These are phyloP conservation scores for Akanthomyces lecanii DNA, from an alignment of 2,329 filamentous ascomycete species.

Conservation along the genomic window DNA sequence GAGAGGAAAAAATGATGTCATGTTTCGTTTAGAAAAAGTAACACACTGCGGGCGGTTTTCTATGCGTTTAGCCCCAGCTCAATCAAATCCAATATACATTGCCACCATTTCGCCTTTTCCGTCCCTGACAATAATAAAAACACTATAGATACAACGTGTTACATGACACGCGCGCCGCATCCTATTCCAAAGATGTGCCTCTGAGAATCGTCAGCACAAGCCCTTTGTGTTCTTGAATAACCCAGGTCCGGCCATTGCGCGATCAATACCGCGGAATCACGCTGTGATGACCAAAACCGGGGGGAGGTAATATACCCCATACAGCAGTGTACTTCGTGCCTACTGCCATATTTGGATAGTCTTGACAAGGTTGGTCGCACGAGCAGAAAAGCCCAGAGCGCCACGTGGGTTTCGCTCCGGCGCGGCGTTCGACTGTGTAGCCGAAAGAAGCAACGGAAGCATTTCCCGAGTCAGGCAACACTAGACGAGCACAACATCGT, in stretches of 20 bases:
- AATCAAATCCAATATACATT: too few species aligned
- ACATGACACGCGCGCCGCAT: neutral
- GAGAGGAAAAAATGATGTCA: too few species aligned
- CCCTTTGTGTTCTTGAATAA: neutral
- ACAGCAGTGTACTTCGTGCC: neutral
- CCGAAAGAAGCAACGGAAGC: slow-evolving; percentile 5
- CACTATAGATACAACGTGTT: neutral
- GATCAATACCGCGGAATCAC: too few species aligned
- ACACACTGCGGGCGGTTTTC: too few species aligned
- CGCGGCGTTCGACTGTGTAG: neutral
- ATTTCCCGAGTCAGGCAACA: slow-evolving; percentile 8
- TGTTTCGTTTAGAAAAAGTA: neutral
- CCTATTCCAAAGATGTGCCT: neutral
- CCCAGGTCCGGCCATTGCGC: too few species aligned
- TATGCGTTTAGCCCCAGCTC: too few species aligned
- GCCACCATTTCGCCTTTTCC: too few species aligned
- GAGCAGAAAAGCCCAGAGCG: neutral
- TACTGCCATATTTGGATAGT: neutral
- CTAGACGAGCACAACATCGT: slow-evolving; percentile 2
- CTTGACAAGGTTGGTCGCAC: neutral
- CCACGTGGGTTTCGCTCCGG: slow-evolving; percentile 5
- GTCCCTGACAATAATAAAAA: neutral
- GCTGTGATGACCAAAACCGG: neutral
- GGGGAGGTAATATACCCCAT: too few species aligned
- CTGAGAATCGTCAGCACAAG: too few species aligned